These are phyloP conservation scores for Rhododendron ovatum DNA, from an alignment of 148 eudicot species.

Conservation along the genomic window DNA sequence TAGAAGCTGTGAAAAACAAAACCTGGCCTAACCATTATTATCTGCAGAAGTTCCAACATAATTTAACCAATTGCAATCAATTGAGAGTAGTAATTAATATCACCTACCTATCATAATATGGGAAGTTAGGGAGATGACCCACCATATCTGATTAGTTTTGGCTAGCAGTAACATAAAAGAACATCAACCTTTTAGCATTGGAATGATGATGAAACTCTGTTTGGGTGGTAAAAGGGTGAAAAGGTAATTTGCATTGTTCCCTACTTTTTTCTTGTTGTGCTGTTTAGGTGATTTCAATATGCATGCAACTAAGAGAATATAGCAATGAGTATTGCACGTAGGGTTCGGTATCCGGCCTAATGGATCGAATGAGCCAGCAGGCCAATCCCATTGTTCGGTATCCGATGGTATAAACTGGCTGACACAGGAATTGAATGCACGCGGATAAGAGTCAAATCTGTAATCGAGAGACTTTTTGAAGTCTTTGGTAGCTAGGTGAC, in stretches of 20 bases:
- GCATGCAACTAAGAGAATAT: not conserved
- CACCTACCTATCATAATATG: conserved; percentile 6
- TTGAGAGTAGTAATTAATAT: not conserved
- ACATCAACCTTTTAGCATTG: not conserved
- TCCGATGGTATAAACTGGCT: not conserved
- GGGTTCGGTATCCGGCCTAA: not conserved
- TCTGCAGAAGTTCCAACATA: not conserved
- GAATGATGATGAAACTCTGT: not conserved
- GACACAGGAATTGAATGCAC: not conserved
- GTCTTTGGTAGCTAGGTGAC: not conserved
- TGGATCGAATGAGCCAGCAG: not conserved
- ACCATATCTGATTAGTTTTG: conserved; percentile 21
- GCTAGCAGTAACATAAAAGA: conserved; percentile 2
- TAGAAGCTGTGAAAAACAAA: not conserved
- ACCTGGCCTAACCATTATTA: conserved; percentile 5
- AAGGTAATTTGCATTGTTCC: not conserved
- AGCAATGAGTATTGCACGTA: not conserved
- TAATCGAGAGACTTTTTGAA: not conserved
- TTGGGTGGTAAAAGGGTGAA: not conserved
- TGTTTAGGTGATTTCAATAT: not conserved
- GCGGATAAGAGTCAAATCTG: not conserved
- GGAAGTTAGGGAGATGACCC: conserved; percentile 13
- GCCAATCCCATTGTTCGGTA: not conserved
- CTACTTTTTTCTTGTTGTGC: not conserved
- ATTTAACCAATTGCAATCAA: not conserved